Conservation (phyloP, 2,329 filamentous ascomycete genomes). For the Thelonectria blattea region DNA sequence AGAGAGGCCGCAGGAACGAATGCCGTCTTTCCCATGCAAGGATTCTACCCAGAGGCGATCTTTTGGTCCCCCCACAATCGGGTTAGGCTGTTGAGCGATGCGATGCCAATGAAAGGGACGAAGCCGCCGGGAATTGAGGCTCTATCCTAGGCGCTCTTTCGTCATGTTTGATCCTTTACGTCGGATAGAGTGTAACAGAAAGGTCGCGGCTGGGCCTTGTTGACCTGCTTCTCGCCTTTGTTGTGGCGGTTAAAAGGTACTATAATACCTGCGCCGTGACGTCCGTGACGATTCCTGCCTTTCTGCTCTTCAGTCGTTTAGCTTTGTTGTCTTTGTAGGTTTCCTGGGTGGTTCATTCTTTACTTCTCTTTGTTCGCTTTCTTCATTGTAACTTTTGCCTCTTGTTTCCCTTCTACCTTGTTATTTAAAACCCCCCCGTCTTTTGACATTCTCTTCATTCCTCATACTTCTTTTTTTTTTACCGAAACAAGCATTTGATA, state of each 20-base stretch:
- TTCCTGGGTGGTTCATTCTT: neutral
- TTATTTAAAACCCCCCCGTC: constrained; percentile 10
- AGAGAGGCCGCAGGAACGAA: neutral
- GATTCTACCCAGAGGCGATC: constrained; percentile 6
- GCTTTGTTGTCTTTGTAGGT: too few species aligned
- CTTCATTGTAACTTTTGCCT: neutral
- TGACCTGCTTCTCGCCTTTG: constrained; percentile 14
- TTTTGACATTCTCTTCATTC: constrained; percentile 10
- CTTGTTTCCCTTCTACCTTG: neutral
- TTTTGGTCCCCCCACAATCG: constrained; percentile 5
- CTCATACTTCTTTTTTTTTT: constrained; percentile 14
- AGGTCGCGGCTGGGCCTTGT: constrained; percentile 3
- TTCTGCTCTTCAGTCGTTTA: neutral
- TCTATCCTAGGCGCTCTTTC: neutral
- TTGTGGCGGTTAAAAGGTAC: constrained; percentile 5
- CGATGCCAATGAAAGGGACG: neutral
- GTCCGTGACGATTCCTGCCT: neutral
- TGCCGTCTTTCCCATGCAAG: neutral
- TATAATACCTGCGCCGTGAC: constrained; percentile 22
- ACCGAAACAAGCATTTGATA: constrained; percentile 2
- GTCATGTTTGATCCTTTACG: constrained; percentile 28
- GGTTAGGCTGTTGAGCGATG: neutral
- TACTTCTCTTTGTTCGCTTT: neutral
- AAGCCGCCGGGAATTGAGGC: constrained; percentile 2
- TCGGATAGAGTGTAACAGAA: constrained; percentile 29